Percentiles rank a stretch among this genome's conserved stretches.
These are phyloP conservation scores for Botryotinia convoluta DNA, from an alignment of 2,329 filamentous ascomycete genomes.

Conservation along the genomic window DNA sequence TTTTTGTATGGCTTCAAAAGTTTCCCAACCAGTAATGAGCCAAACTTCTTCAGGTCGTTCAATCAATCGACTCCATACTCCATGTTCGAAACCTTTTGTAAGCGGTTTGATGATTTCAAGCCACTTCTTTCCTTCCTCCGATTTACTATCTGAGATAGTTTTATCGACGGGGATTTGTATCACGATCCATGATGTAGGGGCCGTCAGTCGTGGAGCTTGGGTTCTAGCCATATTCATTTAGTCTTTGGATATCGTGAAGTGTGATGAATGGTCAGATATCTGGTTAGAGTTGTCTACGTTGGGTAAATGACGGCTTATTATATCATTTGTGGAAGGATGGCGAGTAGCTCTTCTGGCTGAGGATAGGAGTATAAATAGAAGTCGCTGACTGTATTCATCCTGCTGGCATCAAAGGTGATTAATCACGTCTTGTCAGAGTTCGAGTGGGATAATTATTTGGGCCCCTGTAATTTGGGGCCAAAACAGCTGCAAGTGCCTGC, in stretches of 20 bases:
- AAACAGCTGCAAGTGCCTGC: not conserved
- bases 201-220: not conserved
- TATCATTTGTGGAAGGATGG: not conserved
- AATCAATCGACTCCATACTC: not conserved
- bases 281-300: too few relatives aligned
- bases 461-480: not conserved
- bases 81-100: not conserved
- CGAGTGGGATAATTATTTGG: not conserved
- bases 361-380: not conserved
- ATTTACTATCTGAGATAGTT: not conserved
- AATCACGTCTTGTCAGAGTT: not conserved
- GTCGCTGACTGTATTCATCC: not conserved
- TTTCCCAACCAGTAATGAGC: not conserved
- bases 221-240: not conserved
- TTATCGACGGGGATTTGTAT: not conserved
- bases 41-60: not conserved
- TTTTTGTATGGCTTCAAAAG: not conserved
- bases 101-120: not conserved
- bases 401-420: not conserved
- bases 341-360: not conserved
- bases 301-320: not conserved
- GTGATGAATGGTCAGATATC: too few relatives aligned
- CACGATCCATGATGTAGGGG: not conserved
- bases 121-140: not conserved
- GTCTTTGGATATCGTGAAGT: not conserved